Evolutionary conservation across 495 filamentous ascomycete genomes (phyloP), one percentile per base, ranked within the genome.

Genomic region (Penicillium lagena): DNA sequence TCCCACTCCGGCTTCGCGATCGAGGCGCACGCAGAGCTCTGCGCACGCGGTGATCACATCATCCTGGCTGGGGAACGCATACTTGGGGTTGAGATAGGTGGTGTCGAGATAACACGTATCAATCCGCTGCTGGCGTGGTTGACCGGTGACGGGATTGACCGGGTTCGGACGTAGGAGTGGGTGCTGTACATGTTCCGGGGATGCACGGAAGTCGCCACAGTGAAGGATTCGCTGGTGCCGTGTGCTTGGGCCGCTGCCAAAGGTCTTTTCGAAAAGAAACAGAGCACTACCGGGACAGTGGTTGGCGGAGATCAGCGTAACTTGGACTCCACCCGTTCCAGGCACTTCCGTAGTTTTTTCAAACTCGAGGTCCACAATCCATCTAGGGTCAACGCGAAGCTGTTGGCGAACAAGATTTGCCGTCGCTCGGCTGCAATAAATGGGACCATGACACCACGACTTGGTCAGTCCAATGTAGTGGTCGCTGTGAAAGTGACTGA

Each of bases 401-500:
- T 95, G 88, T 45, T 82, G 83, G 39, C 86, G 80, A 4, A 99
- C 89, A 2, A 99, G 76, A 50, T 94, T 95, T 0, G 73, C 93
- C 0, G 93, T 99, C 7, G 93, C 86, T 46, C 81, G 83, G 52
- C 90, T 96, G 69, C 94, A 97, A 54, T 94, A 99, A 32, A 99
- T 97, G 2, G 89, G 91, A 0, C 93, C 93, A 59, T 97, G 91
- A 42, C 74, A 78, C 93, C 93, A 99, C 37, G 75, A 86, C 9
- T 83, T 80, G 15, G 85, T 90, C 4, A 99, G 73, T 1, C 93
- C 93, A 29, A 95, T 79, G 59, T 99, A 99, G 55, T 99, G 93
- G 58, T 99, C 93, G 48, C 87, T 94, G 64, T 99, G 93, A 51
- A 96, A 99, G 58, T 99, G 93, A 51, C 89, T 95, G 22, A 99